Evolutionary conservation across 306 rosid genomes (phyloP).

Genomic region (Quercus bicolor): DNA sequence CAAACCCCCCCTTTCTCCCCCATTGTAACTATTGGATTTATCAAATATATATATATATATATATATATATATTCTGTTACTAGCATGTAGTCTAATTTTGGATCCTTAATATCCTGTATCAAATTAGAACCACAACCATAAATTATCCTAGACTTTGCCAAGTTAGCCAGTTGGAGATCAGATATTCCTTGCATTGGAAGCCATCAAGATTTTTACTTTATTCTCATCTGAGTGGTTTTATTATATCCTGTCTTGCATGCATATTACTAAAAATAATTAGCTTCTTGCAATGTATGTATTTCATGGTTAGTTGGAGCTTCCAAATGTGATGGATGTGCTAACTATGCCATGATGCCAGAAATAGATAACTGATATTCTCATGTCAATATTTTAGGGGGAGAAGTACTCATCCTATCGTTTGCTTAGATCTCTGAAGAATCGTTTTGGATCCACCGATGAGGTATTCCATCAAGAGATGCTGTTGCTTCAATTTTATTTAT

Average conservation of each 20-base stretch:
- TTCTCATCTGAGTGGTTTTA: not conserved
- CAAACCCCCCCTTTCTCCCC: too few species aligned
- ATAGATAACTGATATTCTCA: constrained; percentile 12
- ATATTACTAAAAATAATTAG: constrained; percentile 7
- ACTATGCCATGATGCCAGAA: not conserved
- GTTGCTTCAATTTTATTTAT: not conserved
- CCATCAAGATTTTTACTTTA: not conserved
- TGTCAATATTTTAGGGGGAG: constrained; percentile 67
- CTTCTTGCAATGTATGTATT: constrained; percentile 3
- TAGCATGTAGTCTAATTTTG: constrained; percentile 1
- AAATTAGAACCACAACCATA: not conserved
- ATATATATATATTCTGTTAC: constrained; percentile 2
- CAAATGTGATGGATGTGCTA: not conserved
- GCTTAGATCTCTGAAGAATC: constrained; percentile 92
- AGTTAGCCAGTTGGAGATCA: not conserved
- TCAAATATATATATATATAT: too few species aligned
- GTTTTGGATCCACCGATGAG: constrained; percentile 94
- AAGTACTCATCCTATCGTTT: constrained; percentile 72
- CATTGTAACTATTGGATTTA: too few species aligned
- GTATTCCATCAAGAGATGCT: constrained; percentile 30
- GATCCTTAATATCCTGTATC: not conserved
- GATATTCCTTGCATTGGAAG: not conserved
- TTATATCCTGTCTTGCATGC: not conserved
- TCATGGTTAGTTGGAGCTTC: not conserved
- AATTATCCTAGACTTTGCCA: not conserved